Evolutionary conservation across 768 basidiomycete genomes (phyloP), one percentile per base, ranked within the genome.

Genomic region (Tylopilus balloui): DNA sequence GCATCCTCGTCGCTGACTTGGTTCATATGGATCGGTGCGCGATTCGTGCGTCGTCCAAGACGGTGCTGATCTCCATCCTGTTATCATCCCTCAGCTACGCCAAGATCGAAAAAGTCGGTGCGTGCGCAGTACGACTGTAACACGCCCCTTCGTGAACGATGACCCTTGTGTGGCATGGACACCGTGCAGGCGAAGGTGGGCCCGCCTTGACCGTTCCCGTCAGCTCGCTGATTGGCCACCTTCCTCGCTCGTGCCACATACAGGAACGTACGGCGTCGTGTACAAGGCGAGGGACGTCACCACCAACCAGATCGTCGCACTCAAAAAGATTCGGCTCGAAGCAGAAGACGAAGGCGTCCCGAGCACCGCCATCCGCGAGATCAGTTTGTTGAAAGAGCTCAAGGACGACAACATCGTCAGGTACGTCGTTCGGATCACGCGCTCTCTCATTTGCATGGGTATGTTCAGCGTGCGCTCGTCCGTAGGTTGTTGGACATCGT

Each of bases 321-420:
- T 98, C 56, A 99, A 99, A 83, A 99, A 99, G 78, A 98, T 99
- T 65, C 76, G 96, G 34, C 81, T 99, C 23, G 96, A 98, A 67
- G 92, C 93, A 15, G 96, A 98, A 69, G 96, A 99, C 64, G 96
- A 99, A 69, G 96, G 96, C 40, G 96, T 99, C 19, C 96, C 96
- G 9, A 91, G 88, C 55, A 99, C 96, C 4, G 94, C 95, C 47
- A 99, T 99, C 62, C 82, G 96, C 44, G 96, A 99, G 75, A 99
- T 99, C 70, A 92, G 90, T 71, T 71, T 99, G 53, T 71, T 99
- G 59, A 99, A 98, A 69, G 96, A 99, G 66, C 78, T 99, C 60
- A 91, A 89, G 67, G 89, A 98, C 66, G 90, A 92, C 29, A 91
- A 97, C 65, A 91, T 98, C 62, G 96, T 99, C 64, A 81, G 83